These are phyloP conservation scores for Skeletonema menzelii DNA, from an alignment of 108 stramenopile species.

Conservation along the genomic window DNA sequence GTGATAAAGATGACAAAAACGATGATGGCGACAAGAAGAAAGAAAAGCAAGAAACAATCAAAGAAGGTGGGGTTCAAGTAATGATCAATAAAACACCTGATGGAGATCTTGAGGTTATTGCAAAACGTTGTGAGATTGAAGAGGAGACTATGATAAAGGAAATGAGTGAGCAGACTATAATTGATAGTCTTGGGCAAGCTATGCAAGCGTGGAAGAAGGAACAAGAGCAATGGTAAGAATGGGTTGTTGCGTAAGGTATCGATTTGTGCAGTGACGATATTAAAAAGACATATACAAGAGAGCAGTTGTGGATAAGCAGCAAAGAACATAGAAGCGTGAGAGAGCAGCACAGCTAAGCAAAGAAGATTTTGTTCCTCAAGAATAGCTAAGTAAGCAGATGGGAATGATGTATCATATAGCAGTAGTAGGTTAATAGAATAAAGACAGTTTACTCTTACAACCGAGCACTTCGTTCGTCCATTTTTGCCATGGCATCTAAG, in stretches of 20 bases:
- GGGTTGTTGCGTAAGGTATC: too few species aligned
- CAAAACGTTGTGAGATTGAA: slow-evolving; percentile 46
- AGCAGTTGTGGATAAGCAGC: too few species aligned
- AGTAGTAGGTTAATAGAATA: neutral
- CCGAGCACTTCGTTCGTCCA: slow-evolving; percentile 54
- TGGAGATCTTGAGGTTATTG: slow-evolving; percentile 22
- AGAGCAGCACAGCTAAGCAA: neutral
- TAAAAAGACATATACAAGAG: too few species aligned
- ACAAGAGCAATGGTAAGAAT: too few species aligned
- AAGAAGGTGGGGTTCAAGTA: slow-evolving; percentile 49
- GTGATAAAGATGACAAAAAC: slow-evolving; percentile 1
- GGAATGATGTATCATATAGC: neutral
- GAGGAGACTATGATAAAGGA: slow-evolving; percentile 57
- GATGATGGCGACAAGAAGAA: slow-evolving; percentile 2
- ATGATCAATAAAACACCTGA: slow-evolving; percentile 10
- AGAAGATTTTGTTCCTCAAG: neutral
- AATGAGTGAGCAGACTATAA: slow-evolving; percentile 54
- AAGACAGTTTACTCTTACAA: neutral
- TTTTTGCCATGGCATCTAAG: slow-evolving; percentile 82
- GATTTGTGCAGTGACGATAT: too few species aligned
- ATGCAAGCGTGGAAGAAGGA: slow-evolving; percentile 45
- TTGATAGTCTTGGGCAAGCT: slow-evolving; percentile 34
- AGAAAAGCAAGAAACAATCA: slow-evolving; percentile 16
- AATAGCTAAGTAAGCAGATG: neutral
- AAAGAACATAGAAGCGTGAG: too few species aligned